Evolutionary conservation across 441 rosid species (phyloP).

Genomic region (Pelargonium fulgidum): DNA sequence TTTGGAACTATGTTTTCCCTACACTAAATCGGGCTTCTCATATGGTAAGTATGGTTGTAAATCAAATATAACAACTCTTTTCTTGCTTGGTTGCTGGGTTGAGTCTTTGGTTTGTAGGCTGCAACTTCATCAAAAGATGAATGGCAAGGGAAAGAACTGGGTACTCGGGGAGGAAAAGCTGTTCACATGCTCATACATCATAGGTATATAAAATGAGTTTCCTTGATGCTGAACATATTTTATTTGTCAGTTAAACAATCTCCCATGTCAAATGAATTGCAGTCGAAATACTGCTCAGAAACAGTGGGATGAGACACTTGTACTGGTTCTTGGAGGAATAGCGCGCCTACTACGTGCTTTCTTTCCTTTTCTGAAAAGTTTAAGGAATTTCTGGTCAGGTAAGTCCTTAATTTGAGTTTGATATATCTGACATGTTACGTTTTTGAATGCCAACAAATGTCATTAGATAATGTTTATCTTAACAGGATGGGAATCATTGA

Average conservation of each 20-base stretch:
- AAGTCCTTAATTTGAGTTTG: conserved; percentile 18
- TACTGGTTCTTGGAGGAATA: conserved; percentile 91
- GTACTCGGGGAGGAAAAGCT: conserved; percentile 93
- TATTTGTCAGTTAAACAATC: conserved; percentile 9
- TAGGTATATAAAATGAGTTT: conserved; percentile 42
- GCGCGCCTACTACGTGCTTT: conserved; percentile 89
- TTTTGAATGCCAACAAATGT: background rate
- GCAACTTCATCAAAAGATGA: conserved; percentile 99
- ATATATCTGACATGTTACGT: background rate
- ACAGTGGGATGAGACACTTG: conserved; percentile 99
- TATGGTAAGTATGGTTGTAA: conserved; percentile 50
- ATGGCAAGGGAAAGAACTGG: conserved; percentile 97
- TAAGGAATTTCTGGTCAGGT: conserved; percentile 93
- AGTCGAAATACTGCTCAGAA: conserved; percentile 99
- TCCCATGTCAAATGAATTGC: conserved; percentile 27
- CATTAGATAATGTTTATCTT: conserved; percentile 17
- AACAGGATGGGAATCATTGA: conserved; percentile 94
- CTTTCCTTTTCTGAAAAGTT: conserved; percentile 76
- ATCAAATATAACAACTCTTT: conserved; percentile 16
- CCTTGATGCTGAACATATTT: conserved; percentile 11
- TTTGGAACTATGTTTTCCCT: conserved; percentile 94
- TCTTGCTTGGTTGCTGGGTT: conserved; percentile 18
- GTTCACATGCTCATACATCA: conserved; percentile 99
- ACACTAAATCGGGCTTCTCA: conserved; percentile 83
- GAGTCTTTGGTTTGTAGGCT: conserved; percentile 47